Base-by-base conservation (phyloP, 2,329 filamentous ascomycete genomes). In the Mollisia scopiformis region DNA sequence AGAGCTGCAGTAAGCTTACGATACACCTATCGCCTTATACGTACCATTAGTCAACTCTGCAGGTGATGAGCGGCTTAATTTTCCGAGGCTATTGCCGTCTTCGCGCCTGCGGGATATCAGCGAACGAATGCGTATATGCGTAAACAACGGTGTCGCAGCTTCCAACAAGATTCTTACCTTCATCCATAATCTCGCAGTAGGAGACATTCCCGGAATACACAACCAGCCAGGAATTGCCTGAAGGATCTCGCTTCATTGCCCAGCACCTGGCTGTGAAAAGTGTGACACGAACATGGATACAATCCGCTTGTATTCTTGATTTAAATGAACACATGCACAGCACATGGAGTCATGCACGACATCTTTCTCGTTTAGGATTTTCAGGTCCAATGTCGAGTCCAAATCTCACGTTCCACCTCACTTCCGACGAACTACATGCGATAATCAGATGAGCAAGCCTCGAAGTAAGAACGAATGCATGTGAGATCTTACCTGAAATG, bases 371-470 rank as follows among this genome's bases (percentile, higher is more conserved):
- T 28, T 55, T 8, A 30, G 39, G 51, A 55, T 55, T 43, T 50
- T 76, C 72, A 93, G 53, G 86, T 78, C 92, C 92, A 97, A 71
- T 92, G 93, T 68, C 84, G 85, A 5, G 80, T 83, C 93, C 93
- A 97, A 47, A 91, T 76, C 35, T 78, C 78, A 71, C 87, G 88
- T 66, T 92, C 87, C 33, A 89, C 85, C 55, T 86, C 82, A 1
- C 82, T 68, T 41, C 68, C 67, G 35, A 68, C 46, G 46, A 73
- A 71, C 70, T 73, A 59, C 57, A 64, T 61, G 33, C 19, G 46
- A 53, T 8, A 54, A 47, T 47, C 39, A 57, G 37, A 39, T 39
- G 47, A 43, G 35, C 25, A 27, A 31, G 31, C 51, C 19, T 19
- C 27, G 41, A 55, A 39, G 50, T 11, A 33, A 52, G 31, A 46